Conservation (phyloP, 148 eudicot genomes). For the Cornus suecica region DNA sequence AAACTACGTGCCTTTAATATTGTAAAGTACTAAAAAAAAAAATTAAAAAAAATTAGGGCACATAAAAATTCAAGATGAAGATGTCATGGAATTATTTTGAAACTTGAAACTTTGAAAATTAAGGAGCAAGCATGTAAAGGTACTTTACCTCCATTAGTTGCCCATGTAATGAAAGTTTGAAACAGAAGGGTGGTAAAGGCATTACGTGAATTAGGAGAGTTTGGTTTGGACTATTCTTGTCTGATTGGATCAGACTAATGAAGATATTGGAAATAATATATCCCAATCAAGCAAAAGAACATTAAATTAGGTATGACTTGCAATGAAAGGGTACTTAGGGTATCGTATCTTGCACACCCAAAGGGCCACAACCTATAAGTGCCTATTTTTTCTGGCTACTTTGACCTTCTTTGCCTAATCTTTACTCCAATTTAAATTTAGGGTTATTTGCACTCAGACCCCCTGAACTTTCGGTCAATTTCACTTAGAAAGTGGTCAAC, state of each 20-base stretch:
- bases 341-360: constrained; percentile 3
- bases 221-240: constrained; percentile 3
- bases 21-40: no score
- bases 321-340: not conserved
- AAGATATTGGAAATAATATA: not conserved
- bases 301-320: not conserved
- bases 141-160: not conserved
- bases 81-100: not conserved
- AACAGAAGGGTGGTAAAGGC: not conserved
- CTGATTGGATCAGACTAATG: not conserved
- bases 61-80: not conserved
- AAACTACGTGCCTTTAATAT: no score
- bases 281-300: not conserved
- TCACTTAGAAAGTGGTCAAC: no score
- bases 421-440: not conserved
- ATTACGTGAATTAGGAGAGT: not conserved
- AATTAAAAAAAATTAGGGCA: no score
- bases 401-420: constrained; percentile 1
- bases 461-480: no score
- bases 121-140: not conserved
- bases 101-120: not conserved
- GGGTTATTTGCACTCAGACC: no score
- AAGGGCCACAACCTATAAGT: not conserved
- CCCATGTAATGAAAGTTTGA: not conserved
- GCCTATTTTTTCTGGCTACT: constrained; percentile 4